Base-by-base conservation (phyloP, 257 asterid genomes). In the Solanum sejunctum region DNA sequence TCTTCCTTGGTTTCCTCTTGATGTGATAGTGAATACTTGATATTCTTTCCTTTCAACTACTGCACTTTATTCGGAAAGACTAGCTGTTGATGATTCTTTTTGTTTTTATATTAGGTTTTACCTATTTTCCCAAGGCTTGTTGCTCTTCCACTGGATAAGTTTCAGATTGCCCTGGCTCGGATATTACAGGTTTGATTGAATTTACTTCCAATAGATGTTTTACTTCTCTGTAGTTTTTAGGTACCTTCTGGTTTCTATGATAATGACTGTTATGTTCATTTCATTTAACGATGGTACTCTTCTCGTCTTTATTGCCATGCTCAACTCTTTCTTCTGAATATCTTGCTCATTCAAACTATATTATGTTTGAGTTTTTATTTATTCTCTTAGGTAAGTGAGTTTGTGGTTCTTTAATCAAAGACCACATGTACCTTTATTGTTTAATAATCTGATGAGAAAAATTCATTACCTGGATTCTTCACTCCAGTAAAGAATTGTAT, bases 151-250 rank as follows among this genome's bases (percentile, higher is more conserved):
- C 86, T 91, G 89, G 93, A 93, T 87, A 94, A 95, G 93, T 95
- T 97, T 90, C 99, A 97, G 93, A 91, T 88, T 80, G 99, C 99
- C 56, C 91, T 97, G 84, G 99, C 98, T 89, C 98, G 94, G 91
- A 93, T 95, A 86, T 91, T 97, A 83, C 98, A 95, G 98, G 99
- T 94, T 84, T 77, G 83, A 28, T 75, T 84, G 73, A 36, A 83
- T 71, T 43, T 83, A 82, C 58, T 45, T 5, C 78, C 61, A 15
- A 45, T 45, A 41, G 39, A 56, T 57, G 43, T 83, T 63, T 82
- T 73, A 10, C 79, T 56, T 52, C 57, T 18, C 73, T 83, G 69
- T 47, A 18, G 10, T 45, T 55, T 45, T 84, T 83, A 60, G 77
- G 66, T 43, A 61, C 45, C 82, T 81, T 70, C 21, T 60, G 12